Percentiles rank a stretch among this genome's conserved stretches.
These are phyloP conservation scores for Paulownia fortunei DNA, from an alignment of 257 asterid genomes.

Conservation along the genomic window DNA sequence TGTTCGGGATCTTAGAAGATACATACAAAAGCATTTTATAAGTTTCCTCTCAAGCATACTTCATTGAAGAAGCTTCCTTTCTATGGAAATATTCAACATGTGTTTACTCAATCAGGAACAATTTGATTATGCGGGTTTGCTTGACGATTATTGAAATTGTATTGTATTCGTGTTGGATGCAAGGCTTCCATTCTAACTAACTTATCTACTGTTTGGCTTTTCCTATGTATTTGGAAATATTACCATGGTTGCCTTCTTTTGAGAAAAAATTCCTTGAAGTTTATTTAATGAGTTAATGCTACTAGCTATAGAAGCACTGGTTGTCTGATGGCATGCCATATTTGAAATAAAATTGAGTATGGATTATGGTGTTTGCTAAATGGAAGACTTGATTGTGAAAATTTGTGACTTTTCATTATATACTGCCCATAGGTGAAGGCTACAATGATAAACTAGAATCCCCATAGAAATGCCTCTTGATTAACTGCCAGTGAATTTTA, in stretches of 20 bases:
- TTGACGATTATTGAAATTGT: background rate
- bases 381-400: background rate
- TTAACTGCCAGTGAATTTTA: background rate
- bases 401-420: background rate
- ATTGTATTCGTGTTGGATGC: background rate
- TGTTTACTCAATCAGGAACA: background rate
- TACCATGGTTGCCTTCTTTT: background rate
- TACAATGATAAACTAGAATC: background rate
- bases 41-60: background rate
- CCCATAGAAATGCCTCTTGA: background rate
- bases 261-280: background rate
- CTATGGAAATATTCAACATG: background rate
- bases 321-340: background rate
- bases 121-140: background rate
- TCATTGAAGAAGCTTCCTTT: background rate
- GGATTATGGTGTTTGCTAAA: background rate
- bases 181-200: background rate
- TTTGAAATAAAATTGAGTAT: background rate
- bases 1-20: background rate
- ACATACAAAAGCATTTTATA: background rate
- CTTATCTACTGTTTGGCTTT: background rate
- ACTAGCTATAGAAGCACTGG: background rate
- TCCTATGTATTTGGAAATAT: background rate
- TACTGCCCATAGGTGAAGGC: background rate
- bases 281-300: constrained; percentile 1